Percentiles rank a stretch among this genome's conserved stretches.
These are phyloP conservation scores for Suhomyces ambrosiae DNA, from an alignment of 1,139 yeast genomes.

Conservation along the genomic window DNA sequence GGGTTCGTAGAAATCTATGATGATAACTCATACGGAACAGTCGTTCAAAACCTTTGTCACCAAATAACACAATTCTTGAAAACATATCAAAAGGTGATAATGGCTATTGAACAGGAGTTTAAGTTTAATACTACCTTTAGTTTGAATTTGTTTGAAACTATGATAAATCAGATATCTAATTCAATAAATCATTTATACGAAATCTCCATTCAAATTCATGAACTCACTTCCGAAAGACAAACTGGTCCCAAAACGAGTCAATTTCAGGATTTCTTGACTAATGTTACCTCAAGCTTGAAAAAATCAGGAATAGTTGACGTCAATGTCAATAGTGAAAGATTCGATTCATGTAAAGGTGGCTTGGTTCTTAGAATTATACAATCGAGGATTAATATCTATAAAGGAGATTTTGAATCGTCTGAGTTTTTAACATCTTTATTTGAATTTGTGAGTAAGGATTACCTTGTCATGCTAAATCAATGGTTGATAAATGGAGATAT, in stretches of 20 bases:
- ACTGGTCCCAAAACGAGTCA: slow-evolving; percentile 10
- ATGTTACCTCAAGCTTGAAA: slow-evolving; percentile 35
- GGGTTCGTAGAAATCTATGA: slow-evolving; percentile 62
- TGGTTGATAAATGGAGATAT: slow-evolving; percentile 82
- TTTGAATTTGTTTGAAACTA: slow-evolving; percentile 36
- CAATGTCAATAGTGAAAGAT: slow-evolving; percentile 54
- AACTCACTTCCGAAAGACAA: slow-evolving; percentile 32
- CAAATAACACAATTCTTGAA: slow-evolving; percentile 54
- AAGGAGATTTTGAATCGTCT: slow-evolving; percentile 67
- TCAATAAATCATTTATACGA: slow-evolving; percentile 59
- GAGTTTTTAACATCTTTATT: slow-evolving; percentile 56
- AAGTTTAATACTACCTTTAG: slow-evolving; percentile 41
- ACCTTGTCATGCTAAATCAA: slow-evolving; percentile 65
- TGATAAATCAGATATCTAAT: slow-evolving; percentile 31
- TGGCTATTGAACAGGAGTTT: slow-evolving; percentile 57
- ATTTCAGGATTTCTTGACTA: slow-evolving; percentile 16
- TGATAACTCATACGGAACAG: slow-evolving; percentile 60
- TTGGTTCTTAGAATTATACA: slow-evolving; percentile 64
- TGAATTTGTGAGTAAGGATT: slow-evolving; percentile 62
- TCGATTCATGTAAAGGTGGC: slow-evolving; percentile 69
- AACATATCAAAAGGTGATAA: slow-evolving; percentile 50
- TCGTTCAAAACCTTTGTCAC: slow-evolving; percentile 71
- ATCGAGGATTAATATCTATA: slow-evolving; percentile 52
- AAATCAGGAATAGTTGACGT: slow-evolving; percentile 49
- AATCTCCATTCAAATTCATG: slow-evolving; percentile 49